Conservation (phyloP, 345 rosid species). For the Noccaea bulbosa region DNA sequence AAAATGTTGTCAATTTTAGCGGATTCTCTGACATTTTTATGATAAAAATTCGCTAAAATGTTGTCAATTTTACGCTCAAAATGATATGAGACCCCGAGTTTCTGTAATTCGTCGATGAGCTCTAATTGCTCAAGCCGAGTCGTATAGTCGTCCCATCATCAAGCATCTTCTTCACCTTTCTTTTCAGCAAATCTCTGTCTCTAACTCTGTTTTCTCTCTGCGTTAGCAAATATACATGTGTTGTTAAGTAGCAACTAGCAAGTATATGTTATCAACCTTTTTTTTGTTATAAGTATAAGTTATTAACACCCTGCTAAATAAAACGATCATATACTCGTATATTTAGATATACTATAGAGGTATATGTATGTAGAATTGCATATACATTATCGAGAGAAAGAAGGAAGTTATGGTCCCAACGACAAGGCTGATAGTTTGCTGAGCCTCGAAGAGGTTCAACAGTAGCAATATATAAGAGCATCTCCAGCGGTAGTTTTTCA, state of each 20-base stretch:
- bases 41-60: slow-evolving; percentile 32
- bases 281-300: no score
- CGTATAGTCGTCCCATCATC: slow-evolving; percentile 24
- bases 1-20: no score
- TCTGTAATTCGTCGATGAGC: slow-evolving; percentile 28
- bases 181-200: slow-evolving; percentile 25
- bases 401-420: background rate
- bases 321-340: background rate
- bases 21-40: background rate
- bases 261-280: no score
- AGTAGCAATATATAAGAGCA: no score
- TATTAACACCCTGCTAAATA: no score
- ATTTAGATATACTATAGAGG: no score
- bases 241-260: background rate
- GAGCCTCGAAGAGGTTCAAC: background rate
- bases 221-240: background rate
- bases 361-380: background rate
- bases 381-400: background rate
- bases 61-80: slow-evolving; percentile 43
- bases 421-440: slow-evolving; percentile 10
- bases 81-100: slow-evolving; percentile 53
- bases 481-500: no score
- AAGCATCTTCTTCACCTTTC: slow-evolving; percentile 31
- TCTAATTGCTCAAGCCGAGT: slow-evolving; percentile 8
- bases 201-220: background rate